Evolutionary conservation across 129 eudicot species (phyloP).

Genomic region (Flaveria bidentis): DNA sequence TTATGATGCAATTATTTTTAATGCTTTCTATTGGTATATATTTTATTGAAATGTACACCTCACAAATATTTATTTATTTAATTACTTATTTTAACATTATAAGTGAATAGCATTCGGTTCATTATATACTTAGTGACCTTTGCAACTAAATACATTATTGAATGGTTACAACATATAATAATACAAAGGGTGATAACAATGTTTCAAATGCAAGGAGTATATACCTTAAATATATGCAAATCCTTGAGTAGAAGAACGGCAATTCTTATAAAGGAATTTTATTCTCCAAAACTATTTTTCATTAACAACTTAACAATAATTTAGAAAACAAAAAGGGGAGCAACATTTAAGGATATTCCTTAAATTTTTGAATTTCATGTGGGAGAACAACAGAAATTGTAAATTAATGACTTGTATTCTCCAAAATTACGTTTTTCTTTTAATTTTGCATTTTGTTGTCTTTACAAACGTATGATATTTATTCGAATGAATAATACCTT

Average conservation of each 20-base stretch:
- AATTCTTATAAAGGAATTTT: background rate
- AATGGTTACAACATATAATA: background rate
- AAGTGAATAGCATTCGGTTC: background rate
- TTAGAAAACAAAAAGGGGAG: too few relatives aligned
- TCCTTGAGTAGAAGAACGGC: background rate
- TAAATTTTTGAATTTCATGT: too few relatives aligned
- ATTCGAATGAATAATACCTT: background rate
- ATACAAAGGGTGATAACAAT: background rate
- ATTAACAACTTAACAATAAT: too few relatives aligned
- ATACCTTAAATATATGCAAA: background rate
- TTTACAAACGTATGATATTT: background rate
- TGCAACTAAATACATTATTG: background rate
- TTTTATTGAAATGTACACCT: too few relatives aligned
- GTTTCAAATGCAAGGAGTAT: background rate
- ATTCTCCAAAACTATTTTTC: background rate
- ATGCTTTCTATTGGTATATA: too few relatives aligned
- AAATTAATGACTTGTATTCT: background rate
- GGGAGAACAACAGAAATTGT: too few relatives aligned
- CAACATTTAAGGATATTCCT: too few relatives aligned
- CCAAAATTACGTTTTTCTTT: background rate
- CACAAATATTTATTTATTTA: too few relatives aligned
- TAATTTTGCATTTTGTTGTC: background rate
- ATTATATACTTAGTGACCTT: background rate
- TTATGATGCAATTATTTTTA: too few relatives aligned
- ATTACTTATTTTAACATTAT: too few relatives aligned